These are phyloP conservation scores for Citrullus amarus DNA, from an alignment of 306 rosid species.

Conservation along the genomic window DNA sequence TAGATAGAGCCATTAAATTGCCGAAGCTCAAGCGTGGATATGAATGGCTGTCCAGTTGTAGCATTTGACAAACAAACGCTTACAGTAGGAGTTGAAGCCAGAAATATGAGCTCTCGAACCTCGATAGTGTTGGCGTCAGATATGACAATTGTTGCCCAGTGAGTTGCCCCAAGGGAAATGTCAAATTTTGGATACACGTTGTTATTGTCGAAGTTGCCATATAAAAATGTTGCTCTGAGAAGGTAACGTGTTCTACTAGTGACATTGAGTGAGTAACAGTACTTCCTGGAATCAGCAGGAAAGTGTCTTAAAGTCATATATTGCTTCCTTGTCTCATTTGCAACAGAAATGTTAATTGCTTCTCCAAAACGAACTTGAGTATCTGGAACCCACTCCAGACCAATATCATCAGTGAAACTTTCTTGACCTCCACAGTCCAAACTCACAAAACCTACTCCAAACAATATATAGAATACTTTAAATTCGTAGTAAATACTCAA, in stretches of 20 bases:
- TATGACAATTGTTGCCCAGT: constrained; percentile 82
- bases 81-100: constrained; percentile 62
- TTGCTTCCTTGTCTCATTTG: constrained; percentile 59
- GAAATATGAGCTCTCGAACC: constrained; percentile 66
- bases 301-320: constrained; percentile 63
- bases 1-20: constrained; percentile 88
- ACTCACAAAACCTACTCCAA: constrained; percentile 68
- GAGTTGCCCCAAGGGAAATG: constrained; percentile 84
- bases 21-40: constrained; percentile 92
- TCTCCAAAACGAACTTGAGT: constrained; percentile 44
- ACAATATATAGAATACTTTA: background rate
- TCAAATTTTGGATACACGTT: constrained; percentile 91
- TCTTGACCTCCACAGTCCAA: constrained; percentile 85
- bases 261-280: constrained; percentile 71
- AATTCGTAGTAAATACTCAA: background rate
- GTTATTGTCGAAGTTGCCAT: constrained; percentile 78
- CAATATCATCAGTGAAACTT: constrained; percentile 63
- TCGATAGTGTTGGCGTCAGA: constrained; percentile 61
- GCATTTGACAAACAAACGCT: constrained; percentile 94
- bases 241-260: constrained; percentile 82
- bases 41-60: constrained; percentile 89
- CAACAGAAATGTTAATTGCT: constrained; percentile 39
- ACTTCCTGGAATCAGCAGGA: constrained; percentile 84
- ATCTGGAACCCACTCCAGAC: constrained; percentile 69
- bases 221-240: constrained; percentile 75